Percentiles rank a stretch among this genome's conserved stretches.
Conservation (phyloP, 2,329 filamentous ascomycete genomes). For the Pseudopyrenochaeta lycopersici region DNA sequence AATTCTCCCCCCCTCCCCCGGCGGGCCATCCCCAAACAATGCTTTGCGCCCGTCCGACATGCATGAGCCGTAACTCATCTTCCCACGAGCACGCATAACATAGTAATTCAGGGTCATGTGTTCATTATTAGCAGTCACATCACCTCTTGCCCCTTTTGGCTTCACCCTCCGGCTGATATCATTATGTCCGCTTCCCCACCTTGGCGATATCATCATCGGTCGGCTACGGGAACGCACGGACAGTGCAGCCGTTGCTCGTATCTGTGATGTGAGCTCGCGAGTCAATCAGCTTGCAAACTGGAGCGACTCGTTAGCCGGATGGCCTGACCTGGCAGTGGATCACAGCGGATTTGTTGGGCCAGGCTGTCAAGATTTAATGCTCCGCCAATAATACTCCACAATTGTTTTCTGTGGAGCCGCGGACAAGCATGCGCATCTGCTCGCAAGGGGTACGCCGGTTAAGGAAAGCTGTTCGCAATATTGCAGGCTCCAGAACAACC, state of each 20-base stretch:
- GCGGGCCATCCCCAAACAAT: too few species aligned
- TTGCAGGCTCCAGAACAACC: too few species aligned
- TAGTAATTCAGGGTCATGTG: too few species aligned
- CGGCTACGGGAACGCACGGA: constrained; percentile 16
- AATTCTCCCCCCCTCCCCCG: too few species aligned
- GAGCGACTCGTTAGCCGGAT: not conserved
- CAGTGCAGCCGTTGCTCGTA: not conserved
- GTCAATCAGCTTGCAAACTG: not conserved
- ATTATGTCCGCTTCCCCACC: constrained; percentile 19
- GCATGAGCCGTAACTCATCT: constrained; percentile 8
- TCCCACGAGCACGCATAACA: too few species aligned
- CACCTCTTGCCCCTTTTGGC: constrained; percentile 2
- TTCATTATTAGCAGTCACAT: not conserved
- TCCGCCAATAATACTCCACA: not conserved
- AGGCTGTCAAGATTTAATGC: not conserved
- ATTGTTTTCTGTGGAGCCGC: too few species aligned
- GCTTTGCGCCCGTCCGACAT: constrained; percentile 1
- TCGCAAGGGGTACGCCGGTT: too few species aligned
- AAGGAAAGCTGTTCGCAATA: too few species aligned
- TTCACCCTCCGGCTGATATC: constrained; percentile 10
- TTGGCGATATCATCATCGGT: constrained; percentile 21
- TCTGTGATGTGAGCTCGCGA: not conserved
- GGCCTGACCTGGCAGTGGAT: not conserved
- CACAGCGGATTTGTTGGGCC: not conserved
- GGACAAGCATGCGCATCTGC: too few species aligned